Conservation (phyloP, 768 basidiomycete genomes). For the Galerina sulciceps region DNA sequence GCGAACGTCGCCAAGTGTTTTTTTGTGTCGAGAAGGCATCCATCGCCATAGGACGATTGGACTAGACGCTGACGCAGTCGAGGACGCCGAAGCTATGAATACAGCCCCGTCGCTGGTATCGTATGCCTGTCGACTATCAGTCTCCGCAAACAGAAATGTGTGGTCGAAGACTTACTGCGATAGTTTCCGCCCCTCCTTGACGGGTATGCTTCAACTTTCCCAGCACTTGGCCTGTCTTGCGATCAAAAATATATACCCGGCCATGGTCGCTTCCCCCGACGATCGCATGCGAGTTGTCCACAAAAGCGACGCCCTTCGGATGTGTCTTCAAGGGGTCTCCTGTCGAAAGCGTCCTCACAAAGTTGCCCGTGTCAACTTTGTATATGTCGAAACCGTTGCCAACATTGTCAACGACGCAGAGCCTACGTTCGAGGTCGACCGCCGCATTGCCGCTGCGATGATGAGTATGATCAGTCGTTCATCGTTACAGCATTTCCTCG, state of each 20-base stretch:
- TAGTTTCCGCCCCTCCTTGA: slow-evolving; percentile 6
- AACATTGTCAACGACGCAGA: slow-evolving; percentile 24
- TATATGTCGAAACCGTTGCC: slow-evolving; percentile 23
- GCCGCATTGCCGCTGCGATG: slow-evolving; percentile 15
- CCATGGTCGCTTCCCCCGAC: slow-evolving; percentile 28
- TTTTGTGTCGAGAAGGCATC: too few species aligned
- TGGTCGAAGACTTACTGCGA: background rate
- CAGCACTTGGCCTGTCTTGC: slow-evolving; percentile 15
- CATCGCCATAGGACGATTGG: too few species aligned
- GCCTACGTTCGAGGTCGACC: slow-evolving; percentile 3
- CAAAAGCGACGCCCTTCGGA: slow-evolving; percentile 23
- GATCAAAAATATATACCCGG: slow-evolving; percentile 23
- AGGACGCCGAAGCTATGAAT: too few species aligned
- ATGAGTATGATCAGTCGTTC: too few species aligned
- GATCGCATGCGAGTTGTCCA: slow-evolving; percentile 5
- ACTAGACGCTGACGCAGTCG: too few species aligned
- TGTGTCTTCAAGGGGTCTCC: slow-evolving; percentile 12
- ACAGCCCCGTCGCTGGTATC: too few species aligned
- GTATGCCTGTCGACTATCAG: too few species aligned
- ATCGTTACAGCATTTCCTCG: background rate
- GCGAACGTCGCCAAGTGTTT: too few species aligned
- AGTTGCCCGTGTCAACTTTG: slow-evolving; percentile 19
- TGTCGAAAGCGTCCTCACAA: slow-evolving; percentile 9
- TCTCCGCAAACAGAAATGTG: too few species aligned
- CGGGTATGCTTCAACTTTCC: slow-evolving; percentile 13